Evolutionary conservation across 2,329 filamentous ascomycete species (phyloP).

Genomic region (Leptographium wingfieldii): DNA sequence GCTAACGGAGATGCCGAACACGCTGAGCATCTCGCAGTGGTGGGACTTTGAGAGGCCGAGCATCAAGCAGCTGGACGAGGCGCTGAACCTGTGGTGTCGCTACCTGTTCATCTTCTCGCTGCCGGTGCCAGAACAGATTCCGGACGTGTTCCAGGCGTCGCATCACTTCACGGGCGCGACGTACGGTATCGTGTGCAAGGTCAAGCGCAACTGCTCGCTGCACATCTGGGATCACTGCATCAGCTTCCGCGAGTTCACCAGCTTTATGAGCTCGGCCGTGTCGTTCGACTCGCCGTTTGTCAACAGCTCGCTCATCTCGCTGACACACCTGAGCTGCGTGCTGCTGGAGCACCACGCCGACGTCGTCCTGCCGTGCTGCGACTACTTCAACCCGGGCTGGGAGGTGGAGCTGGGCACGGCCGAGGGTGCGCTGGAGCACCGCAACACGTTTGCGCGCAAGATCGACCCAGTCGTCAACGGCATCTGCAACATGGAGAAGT

Average conservation of each 20-base stretch:
- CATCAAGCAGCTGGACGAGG: conserved; percentile 19
- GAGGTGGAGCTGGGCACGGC: conserved; percentile 43
- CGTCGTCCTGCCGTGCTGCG: conserved; percentile 35
- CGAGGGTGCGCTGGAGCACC: conserved; percentile 36
- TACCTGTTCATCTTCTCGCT: conserved; percentile 44
- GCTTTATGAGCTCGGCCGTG: conserved; percentile 17
- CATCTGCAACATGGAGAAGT: conserved; percentile 51
- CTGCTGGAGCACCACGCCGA: conserved; percentile 35
- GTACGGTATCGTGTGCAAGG: conserved; percentile 43
- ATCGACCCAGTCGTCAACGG: conserved; percentile 55
- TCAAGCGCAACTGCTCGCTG: conserved; percentile 39
- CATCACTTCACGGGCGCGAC: conserved; percentile 43
- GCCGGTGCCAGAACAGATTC: conserved; percentile 40
- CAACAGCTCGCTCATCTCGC: conserved; percentile 13
- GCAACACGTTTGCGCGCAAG: conserved; percentile 40
- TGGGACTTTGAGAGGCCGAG: conserved; percentile 21
- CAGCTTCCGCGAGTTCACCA: conserved; percentile 40
- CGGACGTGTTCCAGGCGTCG: conserved; percentile 42
- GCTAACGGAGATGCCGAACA: conserved; percentile 26
- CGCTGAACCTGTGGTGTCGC: conserved; percentile 22
- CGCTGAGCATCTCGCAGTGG: conserved; percentile 12
- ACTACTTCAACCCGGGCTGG: conserved; percentile 47
- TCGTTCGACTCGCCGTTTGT: conserved; percentile 11
- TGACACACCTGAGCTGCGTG: conserved; percentile 11
- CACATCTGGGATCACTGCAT: conserved; percentile 49